These are phyloP conservation scores for Neofusicoccum ribis DNA, from an alignment of 2,329 filamentous ascomycete species.

Conservation along the genomic window DNA sequence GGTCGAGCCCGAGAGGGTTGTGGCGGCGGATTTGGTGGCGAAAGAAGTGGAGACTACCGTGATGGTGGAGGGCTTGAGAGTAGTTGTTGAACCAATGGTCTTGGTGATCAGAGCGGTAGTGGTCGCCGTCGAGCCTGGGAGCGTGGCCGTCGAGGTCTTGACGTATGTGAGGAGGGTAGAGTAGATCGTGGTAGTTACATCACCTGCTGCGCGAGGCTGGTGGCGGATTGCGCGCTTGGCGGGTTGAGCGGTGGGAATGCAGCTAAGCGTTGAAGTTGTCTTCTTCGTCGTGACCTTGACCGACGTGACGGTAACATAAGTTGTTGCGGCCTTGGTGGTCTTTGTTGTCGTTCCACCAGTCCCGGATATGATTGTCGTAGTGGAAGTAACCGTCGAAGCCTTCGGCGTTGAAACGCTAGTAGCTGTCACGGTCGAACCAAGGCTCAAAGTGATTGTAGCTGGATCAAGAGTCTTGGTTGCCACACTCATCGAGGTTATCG, in stretches of 20 bases:
- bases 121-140: slow-evolving; percentile 23
- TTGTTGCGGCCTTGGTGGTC: slow-evolving; percentile 28
- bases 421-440: slow-evolving; percentile 24
- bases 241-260: slow-evolving; percentile 27
- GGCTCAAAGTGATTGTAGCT: slow-evolving; percentile 27
- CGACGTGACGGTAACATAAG: slow-evolving; percentile 25
- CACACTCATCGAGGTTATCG: background rate
- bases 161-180: slow-evolving; percentile 30
- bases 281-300: slow-evolving; percentile 33
- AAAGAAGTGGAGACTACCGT: background rate
- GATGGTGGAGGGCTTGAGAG: slow-evolving; percentile 22
- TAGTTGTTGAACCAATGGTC: slow-evolving; percentile 26
- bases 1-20: background rate
- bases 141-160: slow-evolving; percentile 23
- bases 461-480: slow-evolving; percentile 25
- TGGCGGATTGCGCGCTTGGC: too few species aligned
- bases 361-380: background rate
- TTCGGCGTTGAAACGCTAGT: slow-evolving; percentile 25
- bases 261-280: slow-evolving; percentile 29
- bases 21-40: slow-evolving; percentile 24
- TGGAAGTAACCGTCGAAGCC: slow-evolving; percentile 19
- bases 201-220: slow-evolving; percentile 9
- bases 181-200: slow-evolving; percentile 29
- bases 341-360: slow-evolving; percentile 24
- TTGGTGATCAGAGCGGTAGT: slow-evolving; percentile 27